A percentile compares a stretch with the other conserved stretches of the same genome.
phyloP scores from a whole-genome alignment of 768 basidiomycete genomes.

The Rhodotorula babjevae region DNA sequence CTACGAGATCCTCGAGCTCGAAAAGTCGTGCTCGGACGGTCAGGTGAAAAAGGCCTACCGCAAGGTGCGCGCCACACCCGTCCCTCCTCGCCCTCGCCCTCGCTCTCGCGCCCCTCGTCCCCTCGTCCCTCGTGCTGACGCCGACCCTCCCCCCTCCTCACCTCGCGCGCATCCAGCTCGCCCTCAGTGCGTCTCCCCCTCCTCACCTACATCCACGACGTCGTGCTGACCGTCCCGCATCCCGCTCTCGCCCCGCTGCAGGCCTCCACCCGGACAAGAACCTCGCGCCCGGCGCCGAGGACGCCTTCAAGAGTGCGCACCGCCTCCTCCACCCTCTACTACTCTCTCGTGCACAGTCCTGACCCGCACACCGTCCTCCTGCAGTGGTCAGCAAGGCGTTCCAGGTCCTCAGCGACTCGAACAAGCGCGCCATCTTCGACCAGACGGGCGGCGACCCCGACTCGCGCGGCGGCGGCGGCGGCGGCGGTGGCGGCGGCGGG shows the following conservation, averaged over 20 bases:
- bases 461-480: conserved; percentile 61
- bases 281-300: conserved; percentile 91
- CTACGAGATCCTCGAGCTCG: conserved; percentile 80
- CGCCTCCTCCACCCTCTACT: neutral
- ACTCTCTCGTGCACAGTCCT: neutral
- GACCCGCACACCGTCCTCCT: neutral
- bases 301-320: conserved; percentile 91
- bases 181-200: conserved; percentile 50
- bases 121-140: neutral
- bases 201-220: no score
- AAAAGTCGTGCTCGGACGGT: conserved; percentile 72
- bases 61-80: conserved; percentile 57
- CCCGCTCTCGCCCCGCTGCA: neutral
- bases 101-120: neutral
- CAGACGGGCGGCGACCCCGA: conserved; percentile 83
- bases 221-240: neutral
- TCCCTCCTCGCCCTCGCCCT: neutral
- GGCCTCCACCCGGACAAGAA: conserved; percentile 83
- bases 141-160: no score
- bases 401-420: conserved; percentile 86
- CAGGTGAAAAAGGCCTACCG: conserved; percentile 93
- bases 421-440: conserved; percentile 82
- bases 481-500: conserved; percentile 41
- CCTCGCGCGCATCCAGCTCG: conserved; percentile 57
- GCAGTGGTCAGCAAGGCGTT: conserved; percentile 97